Evolutionary conservation across 208 protist genomes (phyloP).

Genomic region (Trypanosoma conorhini): DNA sequence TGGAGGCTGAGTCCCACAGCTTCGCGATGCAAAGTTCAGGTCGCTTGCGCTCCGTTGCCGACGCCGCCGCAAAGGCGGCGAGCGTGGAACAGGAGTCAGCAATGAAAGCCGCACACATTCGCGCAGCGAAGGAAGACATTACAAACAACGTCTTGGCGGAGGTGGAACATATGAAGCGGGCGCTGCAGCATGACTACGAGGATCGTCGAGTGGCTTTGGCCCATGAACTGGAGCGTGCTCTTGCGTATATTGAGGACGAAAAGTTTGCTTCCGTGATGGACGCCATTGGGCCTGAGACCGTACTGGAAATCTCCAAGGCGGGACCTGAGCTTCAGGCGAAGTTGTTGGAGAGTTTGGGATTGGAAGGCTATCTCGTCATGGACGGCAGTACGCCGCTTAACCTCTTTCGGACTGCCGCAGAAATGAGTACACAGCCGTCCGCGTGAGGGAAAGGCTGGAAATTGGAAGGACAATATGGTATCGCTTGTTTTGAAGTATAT

Average conservation of each 20-base stretch:
- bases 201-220: constrained; percentile 32
- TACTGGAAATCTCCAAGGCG: constrained; percentile 78
- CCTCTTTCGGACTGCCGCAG: constrained; percentile 84
- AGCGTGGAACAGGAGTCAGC: constrained; percentile 89
- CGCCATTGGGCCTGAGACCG: constrained; percentile 71
- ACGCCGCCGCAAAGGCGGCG: constrained; percentile 82
- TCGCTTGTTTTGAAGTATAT: not conserved
- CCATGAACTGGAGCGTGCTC: constrained; percentile 33
- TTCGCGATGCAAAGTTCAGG: constrained; percentile 87
- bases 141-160: constrained; percentile 43
- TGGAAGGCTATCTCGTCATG: constrained; percentile 92
- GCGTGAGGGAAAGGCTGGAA: not conserved
- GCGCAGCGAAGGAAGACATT: constrained; percentile 70
- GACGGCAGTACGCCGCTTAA: constrained; percentile 93
- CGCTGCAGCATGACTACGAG: constrained; percentile 47
- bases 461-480: not conserved
- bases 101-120: constrained; percentile 73
- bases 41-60: constrained; percentile 90
- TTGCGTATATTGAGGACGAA: constrained; percentile 46
- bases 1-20: constrained; percentile 85
- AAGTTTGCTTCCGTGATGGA: constrained; percentile 52
- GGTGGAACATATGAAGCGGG: constrained; percentile 49
- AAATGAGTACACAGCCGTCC: constrained; percentile 44
- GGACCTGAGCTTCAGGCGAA: constrained; percentile 82
- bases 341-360: constrained; percentile 70